Evolutionary conservation across 2,329 filamentous ascomycete species (phyloP).

Genomic region (Aureobasidium uvarum): DNA sequence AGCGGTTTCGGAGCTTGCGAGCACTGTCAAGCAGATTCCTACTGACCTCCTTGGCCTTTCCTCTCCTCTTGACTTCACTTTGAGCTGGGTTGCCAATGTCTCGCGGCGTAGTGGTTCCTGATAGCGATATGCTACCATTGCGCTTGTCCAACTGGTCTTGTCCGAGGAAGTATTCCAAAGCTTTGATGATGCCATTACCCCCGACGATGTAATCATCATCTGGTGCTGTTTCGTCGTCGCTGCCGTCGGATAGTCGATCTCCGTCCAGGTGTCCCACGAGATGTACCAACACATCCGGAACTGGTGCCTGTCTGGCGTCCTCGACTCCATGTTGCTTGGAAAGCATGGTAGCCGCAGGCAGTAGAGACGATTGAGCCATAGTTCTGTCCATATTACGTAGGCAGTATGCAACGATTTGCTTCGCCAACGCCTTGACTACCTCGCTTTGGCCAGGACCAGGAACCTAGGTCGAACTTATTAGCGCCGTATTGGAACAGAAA

Average conservation of each 20-base stretch:
- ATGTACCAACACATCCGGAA: slow-evolving; percentile 83
- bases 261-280: slow-evolving; percentile 71
- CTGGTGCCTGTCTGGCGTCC: slow-evolving; percentile 55
- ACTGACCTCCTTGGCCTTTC: slow-evolving; percentile 86
- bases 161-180: slow-evolving; percentile 82
- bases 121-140: slow-evolving; percentile 45
- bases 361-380: slow-evolving; percentile 59
- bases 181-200: slow-evolving; percentile 92
- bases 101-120: slow-evolving; percentile 54
- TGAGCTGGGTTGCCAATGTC: slow-evolving; percentile 42
- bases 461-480: slow-evolving; percentile 43
- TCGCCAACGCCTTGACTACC: slow-evolving; percentile 85
- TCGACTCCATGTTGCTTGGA: slow-evolving; percentile 47
- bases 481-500: neutral
- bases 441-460: slow-evolving; percentile 80
- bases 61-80: slow-evolving; percentile 39
- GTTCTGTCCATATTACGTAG: slow-evolving; percentile 86
- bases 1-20: slow-evolving; percentile 77
- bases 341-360: slow-evolving; percentile 47
- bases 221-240: slow-evolving; percentile 67
- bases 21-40: slow-evolving; percentile 85
- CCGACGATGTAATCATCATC: slow-evolving; percentile 96
- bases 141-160: slow-evolving; percentile 64
- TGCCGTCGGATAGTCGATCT: slow-evolving; percentile 48
- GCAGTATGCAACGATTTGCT: slow-evolving; percentile 92